These are phyloP conservation scores for Oryza punctata DNA, from an alignment of 176 grass and related monocot genomes.

Conservation along the genomic window DNA sequence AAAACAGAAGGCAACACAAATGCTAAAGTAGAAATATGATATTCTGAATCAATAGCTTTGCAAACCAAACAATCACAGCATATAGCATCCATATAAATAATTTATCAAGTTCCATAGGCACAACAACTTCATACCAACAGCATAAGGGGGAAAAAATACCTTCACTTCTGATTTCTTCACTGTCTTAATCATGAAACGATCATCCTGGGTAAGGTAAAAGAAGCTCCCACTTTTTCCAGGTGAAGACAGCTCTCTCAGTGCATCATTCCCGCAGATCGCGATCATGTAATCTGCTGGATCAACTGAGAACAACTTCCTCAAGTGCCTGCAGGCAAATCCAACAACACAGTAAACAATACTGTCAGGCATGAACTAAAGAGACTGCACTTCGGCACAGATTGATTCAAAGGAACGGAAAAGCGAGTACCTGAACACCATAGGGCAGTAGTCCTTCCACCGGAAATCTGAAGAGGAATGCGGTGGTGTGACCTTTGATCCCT, in stretches of 20 bases:
- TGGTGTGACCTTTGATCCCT: constrained; percentile 72
- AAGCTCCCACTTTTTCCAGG: constrained; percentile 90
- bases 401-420: neutral
- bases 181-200: constrained; percentile 85
- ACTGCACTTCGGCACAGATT: neutral
- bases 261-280: constrained; percentile 79
- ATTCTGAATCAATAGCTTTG: neutral
- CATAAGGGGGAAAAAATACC: constrained; percentile 36
- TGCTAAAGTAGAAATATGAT: neutral
- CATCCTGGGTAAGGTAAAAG: constrained; percentile 87
- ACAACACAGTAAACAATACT: constrained; percentile 22
- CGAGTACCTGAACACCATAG: constrained; percentile 75
- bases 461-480: constrained; percentile 74
- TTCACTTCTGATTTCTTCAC: constrained; percentile 95
- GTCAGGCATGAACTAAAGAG: neutral
- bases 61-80: neutral
- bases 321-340: constrained; percentile 53
- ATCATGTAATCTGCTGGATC: constrained; percentile 91
- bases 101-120: neutral
- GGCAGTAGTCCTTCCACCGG: constrained; percentile 91
- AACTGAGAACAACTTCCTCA: constrained; percentile 72
- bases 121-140: neutral
- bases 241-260: constrained; percentile 75
- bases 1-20: constrained; percentile 17
- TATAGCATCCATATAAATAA: neutral